phyloP scores from a whole-genome alignment of 768 basidiomycete genomes.

The Kondoa malvinella region DNA sequence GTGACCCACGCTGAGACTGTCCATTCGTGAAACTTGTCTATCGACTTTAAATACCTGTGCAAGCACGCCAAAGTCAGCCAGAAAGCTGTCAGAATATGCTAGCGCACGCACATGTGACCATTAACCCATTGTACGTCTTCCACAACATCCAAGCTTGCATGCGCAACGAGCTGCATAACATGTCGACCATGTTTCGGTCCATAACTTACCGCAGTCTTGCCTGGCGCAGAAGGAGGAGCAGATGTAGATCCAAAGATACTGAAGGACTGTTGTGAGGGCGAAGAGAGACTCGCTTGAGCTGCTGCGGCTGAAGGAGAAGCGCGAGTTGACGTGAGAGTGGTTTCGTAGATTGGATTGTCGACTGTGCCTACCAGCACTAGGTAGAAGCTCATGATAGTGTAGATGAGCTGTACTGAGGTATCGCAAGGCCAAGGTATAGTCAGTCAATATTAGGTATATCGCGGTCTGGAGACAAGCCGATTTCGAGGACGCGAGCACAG shows the following conservation, averaged over 20 bases:
- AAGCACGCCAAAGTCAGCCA: neutral
- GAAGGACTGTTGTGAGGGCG: constrained; percentile 31
- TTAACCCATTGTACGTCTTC: constrained; percentile 82
- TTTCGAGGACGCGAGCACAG: neutral
- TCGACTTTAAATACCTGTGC: constrained; percentile 73
- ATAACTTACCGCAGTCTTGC: constrained; percentile 17
- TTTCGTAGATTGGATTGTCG: constrained; percentile 36
- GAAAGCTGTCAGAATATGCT: neutral
- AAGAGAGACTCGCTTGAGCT: constrained; percentile 18
- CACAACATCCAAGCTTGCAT: constrained; percentile 82
- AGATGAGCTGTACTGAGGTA: no score
- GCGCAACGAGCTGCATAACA: constrained; percentile 98
- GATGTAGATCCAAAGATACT: constrained; percentile 25
- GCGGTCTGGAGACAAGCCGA: neutral
- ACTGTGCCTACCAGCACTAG: constrained; percentile 34
- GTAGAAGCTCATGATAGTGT: constrained; percentile 4
- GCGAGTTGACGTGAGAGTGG: constrained; percentile 30
- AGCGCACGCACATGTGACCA: constrained; percentile 31
- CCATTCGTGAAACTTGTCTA: constrained; percentile 99
- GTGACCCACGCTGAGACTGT: constrained; percentile 91
- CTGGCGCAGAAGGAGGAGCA: neutral
- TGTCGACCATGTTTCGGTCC: constrained; percentile 35
- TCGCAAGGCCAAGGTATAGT: no score
- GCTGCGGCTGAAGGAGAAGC: constrained; percentile 27
- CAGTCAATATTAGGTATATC: neutral